phyloP scores from a whole-genome alignment of 2,329 filamentous ascomycete species.

The Phoma sp. region DNA sequence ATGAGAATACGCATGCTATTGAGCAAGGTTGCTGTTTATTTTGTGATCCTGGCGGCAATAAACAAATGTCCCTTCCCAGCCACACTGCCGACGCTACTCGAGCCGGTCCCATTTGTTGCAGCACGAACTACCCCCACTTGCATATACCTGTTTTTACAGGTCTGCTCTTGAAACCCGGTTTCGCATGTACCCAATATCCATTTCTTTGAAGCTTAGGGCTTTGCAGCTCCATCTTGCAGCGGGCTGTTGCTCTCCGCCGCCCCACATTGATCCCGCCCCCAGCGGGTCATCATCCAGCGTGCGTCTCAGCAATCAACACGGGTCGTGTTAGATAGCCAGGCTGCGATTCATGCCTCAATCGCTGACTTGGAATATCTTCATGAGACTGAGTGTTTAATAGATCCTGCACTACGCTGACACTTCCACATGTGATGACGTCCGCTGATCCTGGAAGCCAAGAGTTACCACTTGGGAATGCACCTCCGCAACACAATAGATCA shows the following conservation, averaged over 20 bases:
- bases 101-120: slow-evolving; percentile 7
- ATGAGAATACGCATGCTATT: not conserved
- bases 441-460: slow-evolving; percentile 27
- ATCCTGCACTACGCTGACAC: slow-evolving; percentile 9
- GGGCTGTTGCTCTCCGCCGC: not conserved
- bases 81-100: slow-evolving; percentile 13
- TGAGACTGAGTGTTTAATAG: slow-evolving; percentile 20
- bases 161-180: slow-evolving; percentile 4
- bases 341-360: slow-evolving; percentile 6
- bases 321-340: slow-evolving; percentile 7
- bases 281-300: slow-evolving; percentile 2
- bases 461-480: slow-evolving; percentile 22
- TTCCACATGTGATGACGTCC: slow-evolving; percentile 23
- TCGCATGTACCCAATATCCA: not conserved
- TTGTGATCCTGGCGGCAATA: slow-evolving; percentile 20
- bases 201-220: not conserved
- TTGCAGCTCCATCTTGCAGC: not conserved
- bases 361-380: slow-evolving; percentile 10
- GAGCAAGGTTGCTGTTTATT: slow-evolving; percentile 17
- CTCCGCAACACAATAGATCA: slow-evolving; percentile 10
- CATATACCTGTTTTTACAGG: slow-evolving; percentile 18
- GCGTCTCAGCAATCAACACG: slow-evolving; percentile 4
- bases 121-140: slow-evolving; percentile 9
- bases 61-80: slow-evolving; percentile 16
- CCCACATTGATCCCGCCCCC: slow-evolving; percentile 4